Base-by-base conservation (phyloP, 2,329 filamentous ascomycete species). In the Cadophora sp. region DNA sequence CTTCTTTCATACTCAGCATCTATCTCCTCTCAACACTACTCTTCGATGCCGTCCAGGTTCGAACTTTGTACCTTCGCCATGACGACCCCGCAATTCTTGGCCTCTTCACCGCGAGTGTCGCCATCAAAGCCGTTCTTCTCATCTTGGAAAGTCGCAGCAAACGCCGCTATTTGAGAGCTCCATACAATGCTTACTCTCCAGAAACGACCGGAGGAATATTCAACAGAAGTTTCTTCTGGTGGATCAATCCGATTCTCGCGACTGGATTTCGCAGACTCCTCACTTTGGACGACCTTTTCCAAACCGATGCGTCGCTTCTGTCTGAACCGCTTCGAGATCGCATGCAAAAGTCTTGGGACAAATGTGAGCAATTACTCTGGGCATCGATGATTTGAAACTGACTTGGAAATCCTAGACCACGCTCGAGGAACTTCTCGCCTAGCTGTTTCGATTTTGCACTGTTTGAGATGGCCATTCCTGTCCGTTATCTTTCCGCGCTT, bases 191-290 rank as follows among this genome's bases (percentile, higher is more conserved):
- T 4, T 68, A 69, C 29, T 65, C 73, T 7, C 71, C 70, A 1
- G 79, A 81, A 67, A 73, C 77, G 19, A 77, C 73, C 3, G 76
- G 75, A 50, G 75, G 78, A 5, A 72, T 81, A 14, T 75, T 80
- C 50, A 77, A 69, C 34, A 73, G 76, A 26, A 74, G 75, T n/a
- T 69, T 80, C 40, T 79, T 79, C 66, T 79, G 73, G 72, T 81
- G 79, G 80, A 65, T 81, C 1, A 80, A 79, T 64, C 70, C 69
- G 3, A 65, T 81, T 8, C 77, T 81, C 65, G 46, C 69, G 11
- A 64, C 61, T 16, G 79, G 80, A 1, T 79, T 75, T 56, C 69
- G 69, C 1, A 76, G 72, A 12, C 64, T 79, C 9, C 65, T 81
- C 7, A 71, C 70, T 1, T 65, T 78, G 26, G 74, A 79, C 6